Conservation (phyloP, 805 yeast genomes). For the Kodamaea kaohsiungensis region DNA sequence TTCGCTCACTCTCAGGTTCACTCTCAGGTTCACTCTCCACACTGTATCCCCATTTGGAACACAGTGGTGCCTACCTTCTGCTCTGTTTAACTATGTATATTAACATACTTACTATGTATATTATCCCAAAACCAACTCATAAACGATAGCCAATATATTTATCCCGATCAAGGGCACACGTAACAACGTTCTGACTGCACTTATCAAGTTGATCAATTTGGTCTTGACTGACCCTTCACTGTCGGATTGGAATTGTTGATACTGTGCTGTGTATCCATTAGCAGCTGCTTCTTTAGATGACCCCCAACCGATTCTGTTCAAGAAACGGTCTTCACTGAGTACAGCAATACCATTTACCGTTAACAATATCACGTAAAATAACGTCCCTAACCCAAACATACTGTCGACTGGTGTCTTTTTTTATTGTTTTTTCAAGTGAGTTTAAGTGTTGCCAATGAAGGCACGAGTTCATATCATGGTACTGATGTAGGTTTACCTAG, state of each 20-base stretch:
- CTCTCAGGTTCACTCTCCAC: neutral
- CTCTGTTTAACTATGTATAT: slow-evolving; percentile 5
- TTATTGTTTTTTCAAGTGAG: neutral
- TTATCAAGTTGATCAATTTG: slow-evolving; percentile 62
- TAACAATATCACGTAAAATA: slow-evolving; percentile 57
- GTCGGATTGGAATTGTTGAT: slow-evolving; percentile 39
- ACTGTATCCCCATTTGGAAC: neutral
- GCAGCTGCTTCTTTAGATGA: slow-evolving; percentile 14
- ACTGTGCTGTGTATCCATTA: slow-evolving; percentile 16
- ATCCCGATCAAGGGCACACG: slow-evolving; percentile 72
- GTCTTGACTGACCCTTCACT: slow-evolving; percentile 50
- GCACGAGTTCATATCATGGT: neutral
- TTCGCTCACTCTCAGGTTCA: no score
- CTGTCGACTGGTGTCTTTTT: slow-evolving; percentile 1
- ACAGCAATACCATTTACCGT: slow-evolving; percentile 76
- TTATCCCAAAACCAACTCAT: slow-evolving; percentile 69
- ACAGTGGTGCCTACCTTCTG: slow-evolving; percentile 1
- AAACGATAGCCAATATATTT: slow-evolving; percentile 63
- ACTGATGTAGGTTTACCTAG: no score
- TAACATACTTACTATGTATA: slow-evolving; percentile 7
- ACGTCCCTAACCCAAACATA: slow-evolving; percentile 63
- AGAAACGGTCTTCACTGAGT: slow-evolving; percentile 75
- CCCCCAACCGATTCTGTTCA: slow-evolving; percentile 56
- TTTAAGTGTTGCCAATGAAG: neutral
- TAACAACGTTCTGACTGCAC: slow-evolving; percentile 74